These are phyloP conservation scores for Saposhnikovia divaricata DNA, from an alignment of 129 eudicot species.

Conservation along the genomic window DNA sequence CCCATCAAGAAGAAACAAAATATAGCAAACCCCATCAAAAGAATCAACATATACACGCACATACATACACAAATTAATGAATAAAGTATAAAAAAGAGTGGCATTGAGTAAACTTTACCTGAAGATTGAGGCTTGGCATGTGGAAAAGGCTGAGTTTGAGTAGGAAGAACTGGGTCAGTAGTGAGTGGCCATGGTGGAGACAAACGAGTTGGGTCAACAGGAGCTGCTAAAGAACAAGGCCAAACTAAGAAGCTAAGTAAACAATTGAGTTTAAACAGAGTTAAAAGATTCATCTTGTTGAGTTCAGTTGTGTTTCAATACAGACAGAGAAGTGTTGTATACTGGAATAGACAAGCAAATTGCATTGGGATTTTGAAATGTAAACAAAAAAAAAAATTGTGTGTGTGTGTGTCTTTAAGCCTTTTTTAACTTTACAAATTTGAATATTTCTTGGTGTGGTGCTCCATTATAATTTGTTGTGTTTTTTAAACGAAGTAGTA, in stretches of 20 bases:
- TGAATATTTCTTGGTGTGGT: neutral
- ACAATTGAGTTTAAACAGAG: neutral
- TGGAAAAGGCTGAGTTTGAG: slow-evolving; percentile 62
- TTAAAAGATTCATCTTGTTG: slow-evolving; percentile 27
- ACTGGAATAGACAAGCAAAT: neutral
- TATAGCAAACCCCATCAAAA: neutral
- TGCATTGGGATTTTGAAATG: slow-evolving; percentile 5
- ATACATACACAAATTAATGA: neutral
- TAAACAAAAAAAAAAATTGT: neutral
- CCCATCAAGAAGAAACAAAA: neutral
- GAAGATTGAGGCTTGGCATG: slow-evolving; percentile 48
- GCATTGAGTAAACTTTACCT: slow-evolving; percentile 29
- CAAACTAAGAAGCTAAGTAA: neutral
- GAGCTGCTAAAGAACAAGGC: slow-evolving; percentile 18
- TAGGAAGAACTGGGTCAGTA: slow-evolving; percentile 73
- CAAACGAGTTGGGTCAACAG: slow-evolving; percentile 28
- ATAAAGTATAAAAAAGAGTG: neutral
- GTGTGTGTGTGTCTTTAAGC: neutral
- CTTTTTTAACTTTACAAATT: neutral
- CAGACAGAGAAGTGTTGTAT: neutral
- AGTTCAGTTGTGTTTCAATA: slow-evolving; percentile 6
- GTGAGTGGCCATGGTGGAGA: slow-evolving; percentile 47
- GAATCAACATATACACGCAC: neutral
- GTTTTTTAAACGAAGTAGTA: too few relatives aligned
- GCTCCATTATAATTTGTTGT: neutral